Evolutionary conservation across 2,329 filamentous ascomycete genomes (phyloP).

Genomic region (Talaromyces marneffei): DNA sequence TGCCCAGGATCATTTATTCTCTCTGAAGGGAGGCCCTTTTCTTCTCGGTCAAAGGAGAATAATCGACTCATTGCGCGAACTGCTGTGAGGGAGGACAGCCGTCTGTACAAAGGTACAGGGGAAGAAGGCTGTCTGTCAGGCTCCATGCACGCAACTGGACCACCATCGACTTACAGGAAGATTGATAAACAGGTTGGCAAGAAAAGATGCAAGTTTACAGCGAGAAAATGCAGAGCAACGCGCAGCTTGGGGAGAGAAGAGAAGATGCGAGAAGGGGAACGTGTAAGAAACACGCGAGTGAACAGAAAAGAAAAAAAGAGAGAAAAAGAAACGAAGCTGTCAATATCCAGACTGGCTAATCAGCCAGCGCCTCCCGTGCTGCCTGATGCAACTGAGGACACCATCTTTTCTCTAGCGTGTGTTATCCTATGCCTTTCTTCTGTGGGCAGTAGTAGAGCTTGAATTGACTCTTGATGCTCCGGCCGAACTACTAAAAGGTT

Average conservation of each 20-base stretch:
- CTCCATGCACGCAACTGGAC: conserved; percentile 1
- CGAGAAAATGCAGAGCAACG: background rate
- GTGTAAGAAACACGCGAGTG: background rate
- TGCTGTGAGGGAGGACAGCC: background rate
- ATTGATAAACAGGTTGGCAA: background rate
- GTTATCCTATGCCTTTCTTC: background rate
- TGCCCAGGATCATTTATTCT: background rate
- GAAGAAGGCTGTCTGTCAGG: background rate
- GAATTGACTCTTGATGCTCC: background rate
- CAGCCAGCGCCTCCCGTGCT: background rate
- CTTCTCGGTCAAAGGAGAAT: conserved; percentile 13
- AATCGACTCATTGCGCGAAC: background rate
- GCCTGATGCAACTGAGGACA: background rate
- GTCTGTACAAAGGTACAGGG: background rate
- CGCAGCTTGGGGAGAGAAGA: background rate
- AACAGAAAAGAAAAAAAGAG: background rate
- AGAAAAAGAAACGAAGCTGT: background rate
- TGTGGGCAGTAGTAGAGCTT: background rate
- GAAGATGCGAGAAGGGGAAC: background rate
- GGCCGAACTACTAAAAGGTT: background rate
- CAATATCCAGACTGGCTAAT: background rate
- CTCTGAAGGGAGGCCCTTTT: conserved; percentile 9
- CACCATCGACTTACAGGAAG: background rate
- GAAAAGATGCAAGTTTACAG: background rate
- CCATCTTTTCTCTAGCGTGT: background rate